phyloP scores from a whole-genome alignment of 352 stramenopile genomes.

The Globisporangium ultimum region DNA sequence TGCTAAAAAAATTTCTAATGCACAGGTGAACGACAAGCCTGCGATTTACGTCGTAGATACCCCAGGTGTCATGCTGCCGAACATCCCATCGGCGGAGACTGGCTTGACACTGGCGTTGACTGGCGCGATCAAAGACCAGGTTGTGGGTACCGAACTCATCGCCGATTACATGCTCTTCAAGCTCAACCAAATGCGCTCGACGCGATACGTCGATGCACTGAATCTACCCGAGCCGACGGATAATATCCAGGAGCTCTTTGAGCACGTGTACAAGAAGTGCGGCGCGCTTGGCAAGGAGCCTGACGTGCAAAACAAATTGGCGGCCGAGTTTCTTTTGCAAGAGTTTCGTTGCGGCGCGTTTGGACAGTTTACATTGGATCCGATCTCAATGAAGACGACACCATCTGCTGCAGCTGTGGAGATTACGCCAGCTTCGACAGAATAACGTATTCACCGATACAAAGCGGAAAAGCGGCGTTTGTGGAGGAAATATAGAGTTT shows the following conservation, averaged over 20 bases:
- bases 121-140: conserved; percentile 84
- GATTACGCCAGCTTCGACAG: too few species aligned
- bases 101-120: conserved; percentile 84
- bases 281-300: conserved; percentile 75
- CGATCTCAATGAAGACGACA: conserved; percentile 17
- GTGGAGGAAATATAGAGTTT: too few species aligned
- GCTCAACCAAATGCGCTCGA: conserved; percentile 79
- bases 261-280: conserved; percentile 57
- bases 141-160: conserved; percentile 83
- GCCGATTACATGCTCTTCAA: conserved; percentile 89
- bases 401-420: too few species aligned
- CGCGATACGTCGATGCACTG: conserved; percentile 75
- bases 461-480: too few species aligned
- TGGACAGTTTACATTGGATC: conserved; percentile 82
- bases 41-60: conserved; percentile 89
- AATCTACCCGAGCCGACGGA: conserved; percentile 66
- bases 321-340: conserved; percentile 65
- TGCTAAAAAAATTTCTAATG: not conserved
- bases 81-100: conserved; percentile 73
- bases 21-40: conserved; percentile 77
- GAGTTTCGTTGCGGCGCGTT: conserved; percentile 78
- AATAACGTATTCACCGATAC: too few species aligned
- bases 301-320: conserved; percentile 62
- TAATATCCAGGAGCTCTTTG: conserved; percentile 67
- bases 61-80: conserved; percentile 86